Base-by-base conservation (phyloP, 768 basidiomycete genomes). In the Ramaria sp. region DNA sequence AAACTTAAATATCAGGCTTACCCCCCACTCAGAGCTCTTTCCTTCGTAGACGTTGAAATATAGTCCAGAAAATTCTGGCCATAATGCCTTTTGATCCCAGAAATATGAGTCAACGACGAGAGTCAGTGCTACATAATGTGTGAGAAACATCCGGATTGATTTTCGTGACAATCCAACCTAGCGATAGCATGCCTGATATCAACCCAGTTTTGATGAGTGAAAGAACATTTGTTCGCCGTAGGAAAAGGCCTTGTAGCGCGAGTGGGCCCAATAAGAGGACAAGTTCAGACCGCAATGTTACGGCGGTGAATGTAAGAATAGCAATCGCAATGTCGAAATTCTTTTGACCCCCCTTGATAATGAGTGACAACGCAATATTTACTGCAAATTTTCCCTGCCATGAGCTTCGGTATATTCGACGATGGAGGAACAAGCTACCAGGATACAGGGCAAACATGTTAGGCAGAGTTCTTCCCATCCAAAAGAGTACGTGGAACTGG, bases 401-500 rank as follows among this genome's bases (percentile, higher is more conserved):
- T 45, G 18, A 42, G 42, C 24, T 43, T 24, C 22, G 18, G 27
- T 27, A 27, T 34, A 7, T 6, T 8, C 49, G 22, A 34, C 22
- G 36, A 27, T 13, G 45, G 20, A 55, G 10, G 10, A 7, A 30
- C 18, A 28, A 24, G n/a, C 22, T 58, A 94, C 92, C 88, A 43
- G 83, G 79, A 1, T 86, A 71, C 16, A 93, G 69, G 3, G 92
- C 92, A 58, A 93, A 82, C 83, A 92, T 95, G 65, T 98, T 99
- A 1, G 96, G 95, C 6, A 98, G 67, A 0, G 95, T 96, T 52
- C 96, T 71, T 2, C 92, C 83, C 74, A 92, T 88, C 84, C 91
- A 98, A 66, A 90, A 99, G 6, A 83, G 83, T 5, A 94, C 64
- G 64, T 98, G 96, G 63, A 96, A 98, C 63, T 95, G 92, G 0